Evolutionary conservation across 345 rosid genomes (phyloP), one percentile per base, ranked within the genome.

Genomic region (Anacardium occidentale): DNA sequence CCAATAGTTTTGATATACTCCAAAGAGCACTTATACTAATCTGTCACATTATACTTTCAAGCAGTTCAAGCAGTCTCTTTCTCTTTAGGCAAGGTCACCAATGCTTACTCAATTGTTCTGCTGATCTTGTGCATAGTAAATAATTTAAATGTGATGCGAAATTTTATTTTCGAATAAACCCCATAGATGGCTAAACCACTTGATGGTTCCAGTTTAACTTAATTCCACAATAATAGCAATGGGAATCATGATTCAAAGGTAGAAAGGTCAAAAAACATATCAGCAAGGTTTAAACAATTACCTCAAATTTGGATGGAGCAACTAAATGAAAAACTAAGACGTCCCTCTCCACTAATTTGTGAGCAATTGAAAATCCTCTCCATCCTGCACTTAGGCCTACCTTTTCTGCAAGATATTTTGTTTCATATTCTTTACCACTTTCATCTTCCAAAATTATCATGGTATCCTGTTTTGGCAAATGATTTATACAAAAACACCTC

Each of bases 351-450:
- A 81, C 69, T 54, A 88, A 77, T 7, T 84, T 77, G 55, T 86
- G 91, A 58, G 79, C 86, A 73, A 79, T 67, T 25, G 88, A 69
- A 61, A 88, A 88, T 53, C 80, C 80, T 80, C 92, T 86, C 93
- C 93, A 89, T 44, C 93, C 93, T 37, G 75, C 93, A 40, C 97
- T 88, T 29, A 91, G 83, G 14, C 93, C 90, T 18, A 37, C 62
- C 80, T 88, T 91, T 22, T 21, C 78, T 6, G 69, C 82, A 50
- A 88, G 85, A 76, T 78, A 91, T 40, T 83, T 88, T 4, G 85
- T 74, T 62, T 51, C 34, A 67, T 71, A 84, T 52, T 74, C 78
- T 17, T 70, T 74, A 21, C 88, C 87, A 53, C 70, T 69, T 50
- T 85, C 91, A 63, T 89, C 92, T 73, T 81, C 83, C 75, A 90